Evolutionary conservation across 257 asterid species (phyloP).

Genomic region (Nicotiana attenuata): DNA sequence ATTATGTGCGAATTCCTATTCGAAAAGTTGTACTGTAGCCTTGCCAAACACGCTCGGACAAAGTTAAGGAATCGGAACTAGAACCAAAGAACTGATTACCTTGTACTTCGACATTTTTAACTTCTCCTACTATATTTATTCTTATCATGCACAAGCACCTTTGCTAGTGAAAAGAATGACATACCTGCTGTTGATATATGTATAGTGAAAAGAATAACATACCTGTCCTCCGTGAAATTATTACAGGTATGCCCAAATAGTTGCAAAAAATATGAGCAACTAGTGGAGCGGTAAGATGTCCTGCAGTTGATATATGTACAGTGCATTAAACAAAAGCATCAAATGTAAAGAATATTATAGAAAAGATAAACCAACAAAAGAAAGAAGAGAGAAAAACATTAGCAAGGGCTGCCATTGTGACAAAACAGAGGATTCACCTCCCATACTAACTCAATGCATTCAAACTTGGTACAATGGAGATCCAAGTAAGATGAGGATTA

Average conservation of each 20-base stretch:
- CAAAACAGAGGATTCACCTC: not conserved
- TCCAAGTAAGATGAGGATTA: not conserved
- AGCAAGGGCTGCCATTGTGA: not conserved
- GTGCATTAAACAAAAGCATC: conserved; percentile 6
- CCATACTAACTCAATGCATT: not conserved
- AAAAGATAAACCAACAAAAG: not conserved
- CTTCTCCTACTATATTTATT: not conserved
- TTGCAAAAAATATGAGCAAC: conserved; percentile 90
- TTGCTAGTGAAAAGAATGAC: not conserved
- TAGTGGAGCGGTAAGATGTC: conserved; percentile 77
- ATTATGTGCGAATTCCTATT: not conserved
- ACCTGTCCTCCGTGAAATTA: conserved; percentile 62
- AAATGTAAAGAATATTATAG: not conserved
- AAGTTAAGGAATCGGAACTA: not conserved
- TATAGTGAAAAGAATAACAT: conserved; percentile 13
- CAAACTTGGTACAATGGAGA: not conserved
- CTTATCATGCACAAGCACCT: not conserved
- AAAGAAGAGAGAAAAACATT: not conserved
- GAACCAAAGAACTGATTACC: not conserved
- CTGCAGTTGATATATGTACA: conserved; percentile 30
- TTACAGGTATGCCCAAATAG: conserved; percentile 80
- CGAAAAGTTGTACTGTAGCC: not conserved
- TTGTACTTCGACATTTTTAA: not conserved
- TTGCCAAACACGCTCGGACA: not conserved
- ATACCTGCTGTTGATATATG: too few species aligned